Evolutionary conservation across 345 rosid species (phyloP), one percentile per base, ranked within the genome.

Genomic region (Turritis glabra): DNA sequence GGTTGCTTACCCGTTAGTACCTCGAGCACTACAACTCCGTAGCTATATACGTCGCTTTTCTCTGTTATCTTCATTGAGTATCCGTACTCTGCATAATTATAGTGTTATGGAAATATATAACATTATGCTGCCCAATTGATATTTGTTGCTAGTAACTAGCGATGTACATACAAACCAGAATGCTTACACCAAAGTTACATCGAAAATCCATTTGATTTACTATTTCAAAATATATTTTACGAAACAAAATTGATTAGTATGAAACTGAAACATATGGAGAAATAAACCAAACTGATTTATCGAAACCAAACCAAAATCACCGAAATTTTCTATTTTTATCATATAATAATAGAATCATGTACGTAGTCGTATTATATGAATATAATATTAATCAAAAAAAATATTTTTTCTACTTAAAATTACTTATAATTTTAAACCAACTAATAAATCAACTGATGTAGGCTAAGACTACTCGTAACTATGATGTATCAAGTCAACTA

Each of bases 21-120:
- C 74, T 90, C 96, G 14, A 90, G 71, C 27, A 88, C 91, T 4
- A 95, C 97, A 1, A 95, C 92, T 47, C 99, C 99, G 5, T 86
- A 94, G 84, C 98, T 91, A 68, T 91, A 89, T 53, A 87, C 93
- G 27, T 94, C 96, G 4, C 98, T 89, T 80, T 90, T 92, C 77
- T 92, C 92, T 5, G 96, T 89, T 79, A 90, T 90, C 78, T 95
- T 95, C 91, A 85, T 78, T 80, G 90, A 87, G 75, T 95, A 90
- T 19, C 93, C 97, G 25, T 92, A 92, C 56, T 95, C 97, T 86
- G 80, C 82, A 65, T 44, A 2, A 21, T 9, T 9, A 33, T 13
- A 30, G n/a, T n/a, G n/a, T 74, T 25, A 18, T 75, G 38, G 12
- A 11, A 35, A 58, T 23, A 30, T 55, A 1, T 9, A n/a, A n/a